Evolutionary conservation across 768 basidiomycete genomes (phyloP).

Genomic region (Mycena filopes): DNA sequence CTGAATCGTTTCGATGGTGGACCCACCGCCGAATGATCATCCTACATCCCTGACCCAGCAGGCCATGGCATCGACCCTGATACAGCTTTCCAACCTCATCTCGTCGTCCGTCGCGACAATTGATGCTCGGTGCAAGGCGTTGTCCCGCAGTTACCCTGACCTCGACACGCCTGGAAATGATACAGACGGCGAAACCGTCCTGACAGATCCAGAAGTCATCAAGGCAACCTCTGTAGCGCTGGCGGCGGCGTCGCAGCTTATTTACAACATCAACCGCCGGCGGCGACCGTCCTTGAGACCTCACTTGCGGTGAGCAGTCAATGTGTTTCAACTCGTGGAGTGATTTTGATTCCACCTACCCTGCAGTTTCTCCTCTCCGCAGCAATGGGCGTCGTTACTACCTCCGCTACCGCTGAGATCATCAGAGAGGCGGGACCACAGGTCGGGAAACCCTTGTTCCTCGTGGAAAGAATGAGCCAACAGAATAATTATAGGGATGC

Average conservation of each 20-base stretch:
- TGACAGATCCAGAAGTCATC: constrained; percentile 25
- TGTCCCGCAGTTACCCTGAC: constrained; percentile 26
- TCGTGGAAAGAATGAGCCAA: background rate
- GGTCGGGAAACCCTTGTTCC: constrained; percentile 27
- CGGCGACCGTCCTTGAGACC: constrained; percentile 16
- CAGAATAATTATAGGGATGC: constrained; percentile 28
- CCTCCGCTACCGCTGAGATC: constrained; percentile 41
- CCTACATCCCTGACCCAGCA: too few relatives aligned
- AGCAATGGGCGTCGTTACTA: constrained; percentile 36
- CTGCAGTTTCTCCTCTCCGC: constrained; percentile 34
- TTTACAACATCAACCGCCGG: constrained; percentile 32
- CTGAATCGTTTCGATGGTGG: too few relatives aligned
- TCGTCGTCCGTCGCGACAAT: constrained; percentile 17
- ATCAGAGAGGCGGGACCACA: constrained; percentile 41
- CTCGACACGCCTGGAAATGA: constrained; percentile 31
- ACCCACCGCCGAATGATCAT: too few relatives aligned
- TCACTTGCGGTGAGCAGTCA: constrained; percentile 1
- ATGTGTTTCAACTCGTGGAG: too few relatives aligned
- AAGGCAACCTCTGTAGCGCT: constrained; percentile 29
- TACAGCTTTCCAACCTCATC: constrained; percentile 11
- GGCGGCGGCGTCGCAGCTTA: constrained; percentile 39
- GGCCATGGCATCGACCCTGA: constrained; percentile 24
- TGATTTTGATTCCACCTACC: background rate
- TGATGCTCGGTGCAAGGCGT: constrained; percentile 16
- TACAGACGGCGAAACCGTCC: constrained; percentile 25